A percentile compares a stretch with the other conserved stretches of the same genome.
phyloP scores from a whole-genome alignment of 1,139 yeast genomes.

The Geotrichum macrosporum region DNA sequence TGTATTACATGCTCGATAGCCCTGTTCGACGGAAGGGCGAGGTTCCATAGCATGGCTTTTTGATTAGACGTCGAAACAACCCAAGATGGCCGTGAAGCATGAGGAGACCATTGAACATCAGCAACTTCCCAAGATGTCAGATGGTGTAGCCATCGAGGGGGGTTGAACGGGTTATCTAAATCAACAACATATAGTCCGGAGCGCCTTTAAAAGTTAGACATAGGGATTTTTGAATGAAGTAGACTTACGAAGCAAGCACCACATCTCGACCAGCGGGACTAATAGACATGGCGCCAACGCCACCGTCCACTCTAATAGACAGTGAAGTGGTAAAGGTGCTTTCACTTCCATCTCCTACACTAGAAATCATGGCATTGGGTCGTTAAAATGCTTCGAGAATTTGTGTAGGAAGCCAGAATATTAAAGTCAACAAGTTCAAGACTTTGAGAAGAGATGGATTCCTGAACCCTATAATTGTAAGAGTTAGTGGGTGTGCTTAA shows the following conservation, averaged over 20 bases:
- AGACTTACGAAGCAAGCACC: slow-evolving; percentile 67
- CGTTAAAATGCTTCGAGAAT: background rate
- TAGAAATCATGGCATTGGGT: slow-evolving; percentile 11
- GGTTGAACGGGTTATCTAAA: slow-evolving; percentile 88
- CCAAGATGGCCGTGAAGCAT: slow-evolving; percentile 77
- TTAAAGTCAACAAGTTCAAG: no score
- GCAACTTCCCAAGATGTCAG: slow-evolving; percentile 98
- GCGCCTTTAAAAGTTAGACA: slow-evolving; percentile 41
- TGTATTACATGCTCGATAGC: slow-evolving; percentile 87
- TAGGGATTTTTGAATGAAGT: background rate
- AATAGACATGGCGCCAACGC: slow-evolving; percentile 88
- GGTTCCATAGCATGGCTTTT: slow-evolving; percentile 91
- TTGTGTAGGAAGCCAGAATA: no score
- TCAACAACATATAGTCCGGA: slow-evolving; percentile 87
- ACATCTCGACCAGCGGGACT: slow-evolving; percentile 93
- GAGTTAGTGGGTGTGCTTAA: no score
- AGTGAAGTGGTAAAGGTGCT: slow-evolving; percentile 31
- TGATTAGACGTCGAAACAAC: slow-evolving; percentile 92
- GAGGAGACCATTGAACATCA: slow-evolving; percentile 98
- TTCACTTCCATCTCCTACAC: slow-evolving; percentile 12
- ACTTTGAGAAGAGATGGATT: no score
- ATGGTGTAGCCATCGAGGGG: slow-evolving; percentile 91
- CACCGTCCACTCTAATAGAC: slow-evolving; percentile 83
- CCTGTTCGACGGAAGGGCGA: slow-evolving; percentile 65
- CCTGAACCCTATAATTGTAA: no score